phyloP scores from a whole-genome alignment of 108 stramenopile genomes.

The Parietichytrium sp. region DNA sequence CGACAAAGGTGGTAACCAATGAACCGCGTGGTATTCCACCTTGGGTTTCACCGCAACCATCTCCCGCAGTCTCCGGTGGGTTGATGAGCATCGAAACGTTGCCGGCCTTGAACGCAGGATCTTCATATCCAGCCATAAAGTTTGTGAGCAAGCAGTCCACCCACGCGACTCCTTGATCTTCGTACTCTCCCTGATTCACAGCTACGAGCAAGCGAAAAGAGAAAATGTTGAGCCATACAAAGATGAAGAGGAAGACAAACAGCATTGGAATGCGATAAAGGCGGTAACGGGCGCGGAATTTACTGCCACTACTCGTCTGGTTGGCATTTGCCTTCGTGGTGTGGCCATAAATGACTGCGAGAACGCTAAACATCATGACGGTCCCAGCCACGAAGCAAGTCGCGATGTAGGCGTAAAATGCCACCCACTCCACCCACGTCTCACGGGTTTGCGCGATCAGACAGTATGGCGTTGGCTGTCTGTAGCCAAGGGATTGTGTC shows the following conservation, averaged over 20 bases:
- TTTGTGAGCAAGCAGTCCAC: neutral
- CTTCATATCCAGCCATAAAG: neutral
- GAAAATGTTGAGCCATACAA: constrained; percentile 31
- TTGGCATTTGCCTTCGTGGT: neutral
- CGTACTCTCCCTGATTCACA: neutral
- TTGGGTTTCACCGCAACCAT: neutral
- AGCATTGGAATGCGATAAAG: constrained; percentile 36
- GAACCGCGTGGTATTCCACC: neutral
- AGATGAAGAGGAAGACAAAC: constrained; percentile 28
- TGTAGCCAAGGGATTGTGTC: neutral
- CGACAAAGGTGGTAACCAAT: neutral
- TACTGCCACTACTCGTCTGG: neutral
- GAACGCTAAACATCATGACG: neutral
- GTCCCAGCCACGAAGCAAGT: neutral
- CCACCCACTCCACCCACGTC: neutral
- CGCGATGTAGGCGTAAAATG: constrained; percentile 21
- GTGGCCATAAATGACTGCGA: neutral
- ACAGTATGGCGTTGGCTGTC: neutral
- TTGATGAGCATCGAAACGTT: neutral
- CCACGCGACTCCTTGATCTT: neutral
- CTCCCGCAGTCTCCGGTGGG: neutral
- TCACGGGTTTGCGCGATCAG: neutral
- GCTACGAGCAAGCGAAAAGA: neutral
- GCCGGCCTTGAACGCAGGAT: neutral
- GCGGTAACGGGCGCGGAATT: neutral